Base-by-base conservation (phyloP, 129 eudicot genomes). In the Tagetes patula region DNA sequence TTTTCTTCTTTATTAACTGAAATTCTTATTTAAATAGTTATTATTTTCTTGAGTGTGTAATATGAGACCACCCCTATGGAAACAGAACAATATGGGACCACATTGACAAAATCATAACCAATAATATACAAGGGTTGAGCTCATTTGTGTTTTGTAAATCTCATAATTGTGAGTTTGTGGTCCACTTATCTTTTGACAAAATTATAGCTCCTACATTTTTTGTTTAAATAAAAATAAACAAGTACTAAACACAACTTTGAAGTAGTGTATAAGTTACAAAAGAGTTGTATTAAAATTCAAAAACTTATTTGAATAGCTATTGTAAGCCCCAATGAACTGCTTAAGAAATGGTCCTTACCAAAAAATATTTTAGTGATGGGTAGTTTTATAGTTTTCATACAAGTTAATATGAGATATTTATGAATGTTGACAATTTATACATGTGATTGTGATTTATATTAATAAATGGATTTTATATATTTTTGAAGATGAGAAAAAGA, bases 101-200 rank as follows among this genome's bases (percentile, higher is more conserved):
- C 78, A 72, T 62, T 71, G 77, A 72, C 82, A 79, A 72, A 79
- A 79, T 79, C 67, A 79, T 79, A 79, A 79, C 38, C 63, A 79
- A 54, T 33, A 40, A 49, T 50, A 40, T 4, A 41, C 9, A 33
- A 55, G 49, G 56, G 66, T 59, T 52, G 55, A 77, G 66, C 46
- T 77, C 40, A 62, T 69, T 37, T 77, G 46, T 77, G 69, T 53
- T 62, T 42, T n/a, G 82, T 71, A 65, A 53, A 72, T 50, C 74
- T 72, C 73, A 72, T 72, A 65, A 72, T 79, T 79, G 34, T 48
- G 77, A 4, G 65, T 47, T 65, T 79, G 65, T 79, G 82, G 82
- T 65, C 82, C 82, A 79, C 77, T 27, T 60, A 54, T 12, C 30
- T 65, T 47, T 74, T 63, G 71, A 71, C 77, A 78, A 71, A 71